Evolutionary conservation across 2,329 filamentous ascomycete species (phyloP), one percentile per base, ranked within the genome.

Genomic region (Didymella sp.): DNA sequence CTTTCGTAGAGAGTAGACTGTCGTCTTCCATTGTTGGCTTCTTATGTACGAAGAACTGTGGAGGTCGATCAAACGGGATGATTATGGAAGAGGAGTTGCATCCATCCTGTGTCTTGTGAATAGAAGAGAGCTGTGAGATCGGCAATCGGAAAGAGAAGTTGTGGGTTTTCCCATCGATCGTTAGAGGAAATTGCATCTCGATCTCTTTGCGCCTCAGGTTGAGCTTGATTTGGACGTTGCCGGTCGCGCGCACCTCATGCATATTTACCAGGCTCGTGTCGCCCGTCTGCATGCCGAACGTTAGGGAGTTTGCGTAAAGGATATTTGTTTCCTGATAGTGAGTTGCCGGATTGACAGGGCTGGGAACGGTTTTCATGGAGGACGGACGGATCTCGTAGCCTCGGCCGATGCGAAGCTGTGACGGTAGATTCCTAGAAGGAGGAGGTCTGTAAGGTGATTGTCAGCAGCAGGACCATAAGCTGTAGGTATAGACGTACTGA

Each of bases 231-330:
- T 68, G 67, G 3, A 80, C 61, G 2, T 61, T 43, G 4, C 64
- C 62, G 5, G 58, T 37, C 3, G 71, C 51, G 13, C 64, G 59
- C 6, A 80, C 66, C 1, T 78, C 81, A 49, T 82, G 82, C 81
- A 90, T 84, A 8, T 80, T 73, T 70, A 87, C 83, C 81, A 92
- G 86, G 0, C 79, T 78, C 2, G 75, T 77, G 4, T 84, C 80
- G 1, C 80, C 75, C 1, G 82, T 64, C 75, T 86, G 80, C 37
- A 86, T 78, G 0, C 90, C 89, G 63, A 92, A 89, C 17, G 86
- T 81, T 1, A 92, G 67, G 0, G 76, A 77, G 1, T 70, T 64
- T 2, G 83, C 78, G 7, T 35, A 62, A 8, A 75, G 38, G 22
- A 66, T 64, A 43, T 65, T 73, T 30, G 54, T 28, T 35, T 74